Evolutionary conservation across 2,329 filamentous ascomycete genomes (phyloP).

Genomic region (Colletotrichum nymphaeae): DNA sequence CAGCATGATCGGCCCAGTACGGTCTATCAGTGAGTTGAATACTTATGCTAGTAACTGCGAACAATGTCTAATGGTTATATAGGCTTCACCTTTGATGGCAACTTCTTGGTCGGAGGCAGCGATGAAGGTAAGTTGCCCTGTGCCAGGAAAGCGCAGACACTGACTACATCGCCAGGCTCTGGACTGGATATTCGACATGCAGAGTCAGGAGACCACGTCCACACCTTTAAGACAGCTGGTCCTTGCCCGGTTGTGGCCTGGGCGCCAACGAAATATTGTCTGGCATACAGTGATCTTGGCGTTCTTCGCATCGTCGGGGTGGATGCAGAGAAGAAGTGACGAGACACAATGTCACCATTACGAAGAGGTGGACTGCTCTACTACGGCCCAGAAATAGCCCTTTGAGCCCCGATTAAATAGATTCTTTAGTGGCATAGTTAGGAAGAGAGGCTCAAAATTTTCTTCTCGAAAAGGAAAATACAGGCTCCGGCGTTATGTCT

Average conservation of each 20-base stretch:
- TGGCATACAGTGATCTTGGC: slow-evolving; percentile 79
- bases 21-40: slow-evolving; percentile 68
- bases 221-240: slow-evolving; percentile 76
- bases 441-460: not conserved
- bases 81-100: slow-evolving; percentile 84
- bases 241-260: slow-evolving; percentile 77
- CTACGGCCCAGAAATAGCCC: not conserved
- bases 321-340: slow-evolving; percentile 58
- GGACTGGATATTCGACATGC: slow-evolving; percentile 78
- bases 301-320: slow-evolving; percentile 76
- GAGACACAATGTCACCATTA: not conserved
- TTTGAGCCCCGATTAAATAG: too few relatives aligned
- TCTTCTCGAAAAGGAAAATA: not conserved
- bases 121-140: slow-evolving; percentile 68
- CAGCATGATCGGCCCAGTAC: slow-evolving; percentile 75
- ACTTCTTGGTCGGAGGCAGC: slow-evolving; percentile 78
- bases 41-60: not conserved
- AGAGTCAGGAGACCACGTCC: slow-evolving; percentile 79
- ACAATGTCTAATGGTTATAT: not conserved
- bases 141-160: not conserved
- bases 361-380: not conserved
- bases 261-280: slow-evolving; percentile 79
- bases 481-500: not conserved
- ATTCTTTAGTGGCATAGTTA: not conserved
- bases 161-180: slow-evolving; percentile 52